Base-by-base conservation (phyloP, 331 rosid species). In the Erythrophleum ivorense region DNA sequence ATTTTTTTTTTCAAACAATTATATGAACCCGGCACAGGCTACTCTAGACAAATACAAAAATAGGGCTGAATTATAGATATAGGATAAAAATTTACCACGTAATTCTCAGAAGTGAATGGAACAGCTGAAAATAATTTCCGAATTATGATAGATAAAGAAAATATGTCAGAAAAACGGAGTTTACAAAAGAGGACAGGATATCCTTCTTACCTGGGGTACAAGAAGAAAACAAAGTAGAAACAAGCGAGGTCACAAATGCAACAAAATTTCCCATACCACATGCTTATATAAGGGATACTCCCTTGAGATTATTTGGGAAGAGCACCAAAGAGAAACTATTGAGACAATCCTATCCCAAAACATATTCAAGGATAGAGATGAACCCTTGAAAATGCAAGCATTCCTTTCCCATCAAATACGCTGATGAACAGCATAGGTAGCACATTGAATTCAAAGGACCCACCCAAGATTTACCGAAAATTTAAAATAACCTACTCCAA, bases 141-240 rank as follows among this genome's bases (percentile, higher is more conserved):
- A 41, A 68, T 31, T 9, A 16, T 19, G 16, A 7, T 71, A 24
- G 21, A 54, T 7, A 12, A 45, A 69, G n/a, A 31, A 69, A 19
- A 45, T 43, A 11, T 68, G 54, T 11, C 19, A 19, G 49, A 69
- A 5, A n/a, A 9, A 38, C 40, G 4, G 21, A 41, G 24, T 11
- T 38, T 16, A 40, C 72, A 18, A 66, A 34, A 19, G 29, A 36
- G 13, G 21, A 33, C n/a, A 14, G 36, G 24, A 36, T 65, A 36
- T 65, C 48, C 29, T 34, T 2, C 21, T 65, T 34, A 34, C 6
- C 71, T 65, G 29, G 13, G 71, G 48, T 21, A 8, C 52, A 18
- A 41, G 73, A 67, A 67, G 52, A 67, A 40, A 67, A 67, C 52
- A 67, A 18, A 16, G 52, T 48, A 41, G 33, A 67, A 67, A 40